Evolutionary conservation across 768 basidiomycete species (phyloP), one percentile per base, ranked within the genome.

Genomic region (Obba rivulosa): DNA sequence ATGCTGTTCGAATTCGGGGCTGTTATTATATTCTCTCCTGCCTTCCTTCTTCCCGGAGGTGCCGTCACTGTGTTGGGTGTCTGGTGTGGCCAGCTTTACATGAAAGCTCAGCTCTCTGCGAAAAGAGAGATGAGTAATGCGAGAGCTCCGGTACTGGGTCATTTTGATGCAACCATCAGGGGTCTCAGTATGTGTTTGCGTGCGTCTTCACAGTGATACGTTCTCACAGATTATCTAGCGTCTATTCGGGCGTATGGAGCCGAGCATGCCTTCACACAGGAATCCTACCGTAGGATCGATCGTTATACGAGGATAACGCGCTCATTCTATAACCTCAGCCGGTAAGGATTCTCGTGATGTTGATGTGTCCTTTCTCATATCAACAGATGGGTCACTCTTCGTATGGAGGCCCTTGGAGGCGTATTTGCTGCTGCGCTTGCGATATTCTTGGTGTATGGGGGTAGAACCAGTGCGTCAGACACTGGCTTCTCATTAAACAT

Each of bases 221-320:
- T 17, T 4, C 3, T 34, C 11, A 20, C 10, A 16, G 22, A 9
- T 35, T 34, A 8, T 8, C 53, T 57, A 69, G 62, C 66, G 8
- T 77, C 77, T 3, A 77, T 83, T 37, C 69, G 80, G 10, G 80
- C 80, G 1, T 83, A 79, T 52, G 74, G 76, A 14, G 78, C 78
- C 7, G 71, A 81, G 57, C 63, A 63, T 3, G 57, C 66, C 13
- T 78, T 69, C 62, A 69, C 62, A 49, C 42, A 42, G 49, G 70
- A 79, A 53, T 70, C 76, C 3, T 57, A 72, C 41, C 54, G 57
- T 21, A 66, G 76, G 7, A 74, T 79, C 23, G 73, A 82, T 56
- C 69, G 64, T 28, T 83, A 76, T 52, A 63, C 69, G 3, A 64
- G 66, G 34, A 57, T 69, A 0, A 71, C 66, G 2, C 57, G 73